Evolutionary conservation across 371 early-diverging fungal species (phyloP), one percentile per base, ranked within the genome.

Genomic region (Lichtheimia ramosa): DNA sequence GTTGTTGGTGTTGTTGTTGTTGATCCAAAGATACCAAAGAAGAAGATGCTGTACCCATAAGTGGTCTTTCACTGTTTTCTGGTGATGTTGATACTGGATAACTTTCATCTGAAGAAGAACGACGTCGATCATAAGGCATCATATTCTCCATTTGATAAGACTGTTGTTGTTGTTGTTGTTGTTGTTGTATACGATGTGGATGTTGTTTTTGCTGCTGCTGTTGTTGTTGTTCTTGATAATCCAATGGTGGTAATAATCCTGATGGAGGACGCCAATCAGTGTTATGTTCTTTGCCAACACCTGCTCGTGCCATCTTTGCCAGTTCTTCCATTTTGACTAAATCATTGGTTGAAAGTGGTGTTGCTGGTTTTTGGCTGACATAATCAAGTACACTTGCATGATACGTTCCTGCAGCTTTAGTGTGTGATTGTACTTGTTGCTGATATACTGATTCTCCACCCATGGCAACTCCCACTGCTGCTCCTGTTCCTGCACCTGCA

Each of bases 231-330:
- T 5, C 79, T 73, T 25, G 71, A 72, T 8, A 63, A 64, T 16
- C 65, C 54, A 24, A 58, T 53, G 23, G 43, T 0, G 64, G 51
- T 23, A 74, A 48, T 10, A 80, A 64, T 8, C 73, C 77, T 8
- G 81, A 75, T 18, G 81, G 81, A 1, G 81, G 81, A 20, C 77
- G 71, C 77, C 77, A 80, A 28, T 71, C 79, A 0, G 63, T 56
- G 4, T 59, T 59, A 43, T 61, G 69, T 8, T 66, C 73, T 43
- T 67, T 64, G 14, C 63, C 67, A 6, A 51, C 51, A 20, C 63
- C 64, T 14, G 75, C 57, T 39, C 69, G 66, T 12, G 75, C 70
- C 61, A 69, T 63, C 20, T 73, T 62, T 5, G 75, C 74, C 23
- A 80, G 41, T 43, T 80, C 81, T 60, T 80, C 75, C 43, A 80